phyloP scores from a whole-genome alignment of 2,329 filamentous ascomycete species.

The Nemania abortiva region DNA sequence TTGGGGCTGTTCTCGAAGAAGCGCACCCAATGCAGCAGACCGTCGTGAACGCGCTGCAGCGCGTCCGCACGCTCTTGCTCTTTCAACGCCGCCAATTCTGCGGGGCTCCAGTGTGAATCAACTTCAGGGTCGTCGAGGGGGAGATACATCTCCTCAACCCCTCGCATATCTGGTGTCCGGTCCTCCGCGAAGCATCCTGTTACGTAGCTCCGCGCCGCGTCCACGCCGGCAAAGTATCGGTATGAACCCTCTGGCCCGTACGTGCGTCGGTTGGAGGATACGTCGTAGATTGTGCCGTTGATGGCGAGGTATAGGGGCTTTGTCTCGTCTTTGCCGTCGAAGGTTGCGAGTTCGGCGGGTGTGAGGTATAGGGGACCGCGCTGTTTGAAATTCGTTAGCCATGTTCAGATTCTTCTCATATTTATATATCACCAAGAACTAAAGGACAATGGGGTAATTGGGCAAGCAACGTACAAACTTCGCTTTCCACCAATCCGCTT shows the following conservation, averaged over 20 bases:
- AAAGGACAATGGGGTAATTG: too few relatives aligned
- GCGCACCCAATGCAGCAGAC: slow-evolving; percentile 82
- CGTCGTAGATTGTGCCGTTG: slow-evolving; percentile 88
- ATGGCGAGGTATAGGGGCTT: slow-evolving; percentile 92
- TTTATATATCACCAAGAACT: too few relatives aligned
- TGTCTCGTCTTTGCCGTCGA: slow-evolving; percentile 80
- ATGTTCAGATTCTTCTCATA: not conserved
- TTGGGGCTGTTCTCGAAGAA: slow-evolving; percentile 85
- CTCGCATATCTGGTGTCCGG: slow-evolving; percentile 83
- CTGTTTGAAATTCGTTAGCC: slow-evolving; percentile 54
- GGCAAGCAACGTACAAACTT: slow-evolving; percentile 65
- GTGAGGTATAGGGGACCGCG: slow-evolving; percentile 76
- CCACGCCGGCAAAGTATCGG: slow-evolving; percentile 85
- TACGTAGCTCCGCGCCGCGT: slow-evolving; percentile 89
- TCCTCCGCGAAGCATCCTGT: slow-evolving; percentile 94
- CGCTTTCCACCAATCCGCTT: slow-evolving; percentile 67
- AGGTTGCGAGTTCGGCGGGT: slow-evolving; percentile 76
- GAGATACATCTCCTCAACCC: slow-evolving; percentile 87
- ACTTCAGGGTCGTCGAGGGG: slow-evolving; percentile 72
- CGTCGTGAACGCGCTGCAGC: slow-evolving; percentile 71
- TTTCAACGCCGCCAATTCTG: slow-evolving; percentile 65
- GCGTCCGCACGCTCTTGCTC: slow-evolving; percentile 75
- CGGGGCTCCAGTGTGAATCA: slow-evolving; percentile 68
- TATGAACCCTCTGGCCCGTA: slow-evolving; percentile 91
- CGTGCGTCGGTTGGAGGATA: slow-evolving; percentile 73